Base-by-base conservation (phyloP, 176 grass and related monocot genomes). In the Oropetium thomaeum region DNA sequence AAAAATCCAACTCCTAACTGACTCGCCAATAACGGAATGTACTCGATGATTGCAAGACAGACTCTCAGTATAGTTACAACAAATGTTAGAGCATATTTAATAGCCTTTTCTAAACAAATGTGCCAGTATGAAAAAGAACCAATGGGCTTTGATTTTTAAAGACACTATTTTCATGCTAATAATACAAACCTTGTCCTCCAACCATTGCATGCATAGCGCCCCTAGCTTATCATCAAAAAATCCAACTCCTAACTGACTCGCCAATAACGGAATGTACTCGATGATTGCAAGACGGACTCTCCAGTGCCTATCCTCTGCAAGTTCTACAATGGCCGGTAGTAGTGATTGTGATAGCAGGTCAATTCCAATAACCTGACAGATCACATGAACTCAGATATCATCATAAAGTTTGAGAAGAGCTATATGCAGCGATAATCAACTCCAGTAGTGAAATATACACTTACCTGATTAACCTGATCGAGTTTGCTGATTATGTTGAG, bases 161-260 rank as follows among this genome's bases (percentile, higher is more conserved):
- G 2, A 44, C 71, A 55, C 20, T 27, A 71, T 22, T 37, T 57
- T 29, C 10, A 57, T 3, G 5, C 53, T 5, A 29, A 29, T 29
- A 28, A 28, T 30, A 7, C 55, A 31, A 60, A 97, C 95, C 95
- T 97, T 98, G 88, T 98, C 96, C 84, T 94, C 96, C 78, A 98
- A 89, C 91, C 96, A 98, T 19, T 92, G 91, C 91, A 98, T 98
- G 84, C 96, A 98, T 60, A 98, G 91, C 76, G 96, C 84, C 30
- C 96, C 96, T 30, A 94, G 61, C 55, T 98, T 94, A 65, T 90
- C 96, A 82, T 98, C 89, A 45, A 98, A 98, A 89, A 98, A 94
- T 8, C 89, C 84, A 69, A 98, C 76, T 32, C 96, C 96, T 75
- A 98, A 79, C 65, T 98, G 96, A 70, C 91, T 98, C 16, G 96